Base-by-base conservation (phyloP, 108 stramenopile genomes). In the Cyclotella sp. region DNA sequence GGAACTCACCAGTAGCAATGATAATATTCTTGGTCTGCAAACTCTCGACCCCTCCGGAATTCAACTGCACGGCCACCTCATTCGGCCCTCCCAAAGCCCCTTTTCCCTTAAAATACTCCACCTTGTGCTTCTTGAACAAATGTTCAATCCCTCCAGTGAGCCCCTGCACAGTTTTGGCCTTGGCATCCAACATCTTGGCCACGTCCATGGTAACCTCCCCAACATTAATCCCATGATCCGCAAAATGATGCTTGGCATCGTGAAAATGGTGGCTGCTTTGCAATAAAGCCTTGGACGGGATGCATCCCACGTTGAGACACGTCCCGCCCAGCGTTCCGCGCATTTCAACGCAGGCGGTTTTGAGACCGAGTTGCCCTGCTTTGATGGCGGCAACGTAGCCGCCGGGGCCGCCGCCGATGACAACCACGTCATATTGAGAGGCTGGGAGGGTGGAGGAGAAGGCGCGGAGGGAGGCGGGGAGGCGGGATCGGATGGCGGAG, bases 371-470 rank as follows among this genome's bases (percentile, higher is more conserved):
- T 78, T 99, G 99, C 8, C 92, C 91, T 15, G 97, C 97, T 75
- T 99, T 99, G 86, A 99, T 99, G 78, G 99, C 98, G 54, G 97
- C 98, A 26, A 99, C 98, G 79, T 99, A 99, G 46, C 99, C 99
- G 27, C 99, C 99, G 28, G 99, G 99, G 15, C 99, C 99, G 39
- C 98, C 99, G 45, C 99, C 99, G 57, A 82, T 60, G 28, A 82
- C 77, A 18, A 82, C 81, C 3, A 82, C 77, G 72, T 82, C 81
- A 64, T 82, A 82, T 73, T 72, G 81, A 24, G 72, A 52, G 64
- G 68, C 19, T 8, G 76, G 63, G 16, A 77, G 39, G 64, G 81
- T 65, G 46, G 81, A 77, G 41, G 76, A 72, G 63, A 73, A 78
- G 61, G 61, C 39, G 28, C 61, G 61, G 13, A 62, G 61, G 39